Conservation (phyloP, 805 yeast genomes). For the Kodamaea jinghongensis region DNA sequence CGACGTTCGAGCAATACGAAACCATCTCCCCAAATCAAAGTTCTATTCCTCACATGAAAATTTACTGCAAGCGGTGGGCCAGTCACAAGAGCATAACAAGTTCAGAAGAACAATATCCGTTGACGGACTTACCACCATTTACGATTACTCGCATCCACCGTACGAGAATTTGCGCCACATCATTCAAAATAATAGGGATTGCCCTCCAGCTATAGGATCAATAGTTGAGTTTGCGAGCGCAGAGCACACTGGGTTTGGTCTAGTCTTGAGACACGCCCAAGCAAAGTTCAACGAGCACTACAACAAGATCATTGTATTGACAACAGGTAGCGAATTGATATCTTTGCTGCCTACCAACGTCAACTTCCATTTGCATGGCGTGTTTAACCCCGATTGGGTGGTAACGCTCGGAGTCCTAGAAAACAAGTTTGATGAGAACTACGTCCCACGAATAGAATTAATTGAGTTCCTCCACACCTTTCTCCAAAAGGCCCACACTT, state of each 20-base stretch:
- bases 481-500: constrained; percentile 16
- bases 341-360: constrained; percentile 27
- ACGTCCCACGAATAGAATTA: constrained; percentile 17
- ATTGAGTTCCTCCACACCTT: constrained; percentile 26
- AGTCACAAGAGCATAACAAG: too few relatives aligned
- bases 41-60: too few relatives aligned
- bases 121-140: background rate
- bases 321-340: constrained; percentile 28
- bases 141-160: constrained; percentile 3
- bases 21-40: too few relatives aligned
- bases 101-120: background rate
- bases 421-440: constrained; percentile 21
- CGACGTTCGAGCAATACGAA: too few relatives aligned
- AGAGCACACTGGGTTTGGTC: constrained; percentile 25
- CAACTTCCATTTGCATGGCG: constrained; percentile 28
- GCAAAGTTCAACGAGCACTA: constrained; percentile 33
- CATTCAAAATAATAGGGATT: constrained; percentile 13
- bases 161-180: constrained; percentile 14
- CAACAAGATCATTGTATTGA: constrained; percentile 32
- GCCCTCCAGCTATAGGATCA: constrained; percentile 32
- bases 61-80: too few relatives aligned
- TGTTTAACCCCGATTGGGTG: constrained; percentile 23
- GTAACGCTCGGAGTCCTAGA: constrained; percentile 15
- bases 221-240: constrained; percentile 31
- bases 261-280: constrained; percentile 31